phyloP scores from a whole-genome alignment of 352 stramenopile species.

The Pythium phragmiticola region DNA sequence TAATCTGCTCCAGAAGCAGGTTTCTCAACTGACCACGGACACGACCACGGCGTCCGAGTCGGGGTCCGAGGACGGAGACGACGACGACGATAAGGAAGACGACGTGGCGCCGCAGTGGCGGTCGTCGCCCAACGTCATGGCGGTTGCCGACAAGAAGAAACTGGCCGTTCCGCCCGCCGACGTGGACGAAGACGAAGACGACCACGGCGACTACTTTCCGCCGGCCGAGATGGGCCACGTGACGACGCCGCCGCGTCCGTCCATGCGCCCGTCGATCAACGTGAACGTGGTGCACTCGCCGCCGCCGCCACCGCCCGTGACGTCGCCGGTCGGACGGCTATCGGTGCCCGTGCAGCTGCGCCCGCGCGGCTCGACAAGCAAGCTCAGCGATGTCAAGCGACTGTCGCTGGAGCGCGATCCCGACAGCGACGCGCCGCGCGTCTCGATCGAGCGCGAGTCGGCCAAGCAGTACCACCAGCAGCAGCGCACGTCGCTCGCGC shows the following conservation, averaged over 20 bases:
- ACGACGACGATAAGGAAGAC: conserved; percentile 3
- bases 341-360: conserved; percentile 27
- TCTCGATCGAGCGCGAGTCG: conserved; percentile 37
- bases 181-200: conserved; percentile 31
- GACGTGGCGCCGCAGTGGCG: conserved; percentile 18
- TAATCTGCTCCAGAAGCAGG: conserved; percentile 61
- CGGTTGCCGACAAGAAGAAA: too few species aligned
- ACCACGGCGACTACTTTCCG: conserved; percentile 21
- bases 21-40: conserved; percentile 15
- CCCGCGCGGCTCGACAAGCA: conserved; percentile 35
- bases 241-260: conserved; percentile 11
- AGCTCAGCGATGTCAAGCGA: conserved; percentile 32
- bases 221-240: conserved; percentile 15
- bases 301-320: not conserved
- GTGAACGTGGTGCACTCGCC: conserved; percentile 6
- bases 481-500: conserved; percentile 12
- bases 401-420: conserved; percentile 27
- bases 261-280: conserved; percentile 9
- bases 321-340: conserved; percentile 12
- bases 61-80: conserved; percentile 3
- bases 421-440: conserved; percentile 14
- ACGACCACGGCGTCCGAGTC: conserved; percentile 20
- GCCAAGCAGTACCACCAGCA: not conserved
- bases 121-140: conserved; percentile 7
- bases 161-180: conserved; percentile 11